Conservation (phyloP, 352 stramenopile species). For the Pythium plurisporium region DNA sequence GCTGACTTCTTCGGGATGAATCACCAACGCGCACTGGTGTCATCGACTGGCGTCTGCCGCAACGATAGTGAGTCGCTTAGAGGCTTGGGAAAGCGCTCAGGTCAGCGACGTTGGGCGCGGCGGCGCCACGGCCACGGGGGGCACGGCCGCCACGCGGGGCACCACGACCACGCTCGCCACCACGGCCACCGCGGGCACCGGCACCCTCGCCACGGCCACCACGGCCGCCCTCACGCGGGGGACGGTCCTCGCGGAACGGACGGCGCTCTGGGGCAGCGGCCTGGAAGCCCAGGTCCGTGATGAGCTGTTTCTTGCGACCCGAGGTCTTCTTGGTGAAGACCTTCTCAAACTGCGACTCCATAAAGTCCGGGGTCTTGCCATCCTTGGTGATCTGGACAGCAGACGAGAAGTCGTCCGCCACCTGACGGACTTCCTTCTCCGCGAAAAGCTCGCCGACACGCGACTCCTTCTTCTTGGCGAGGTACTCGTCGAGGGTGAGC, state of each 20-base stretch:
- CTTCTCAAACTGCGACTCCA: slow-evolving; percentile 88
- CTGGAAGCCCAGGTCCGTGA: slow-evolving; percentile 85
- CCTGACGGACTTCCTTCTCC: slow-evolving; percentile 75
- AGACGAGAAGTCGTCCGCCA: slow-evolving; percentile 88
- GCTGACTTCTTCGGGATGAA: slow-evolving; percentile 29
- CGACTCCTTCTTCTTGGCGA: slow-evolving; percentile 76
- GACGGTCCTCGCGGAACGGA: slow-evolving; percentile 51
- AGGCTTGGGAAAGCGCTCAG: slow-evolving; percentile 84
- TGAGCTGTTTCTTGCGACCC: slow-evolving; percentile 90
- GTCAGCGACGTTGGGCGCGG: slow-evolving; percentile 74
- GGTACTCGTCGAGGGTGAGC: slow-evolving; percentile 77
- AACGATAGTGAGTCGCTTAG: slow-evolving; percentile 39
- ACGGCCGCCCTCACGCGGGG: slow-evolving; percentile 34
- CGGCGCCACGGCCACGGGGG: slow-evolving; percentile 31
- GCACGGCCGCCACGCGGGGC: slow-evolving; percentile 22
- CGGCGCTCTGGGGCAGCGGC: slow-evolving; percentile 61
- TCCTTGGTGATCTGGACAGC: slow-evolving; percentile 77
- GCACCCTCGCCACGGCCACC: slow-evolving; percentile 36
- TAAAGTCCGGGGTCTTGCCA: slow-evolving; percentile 85
- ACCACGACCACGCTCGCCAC: slow-evolving; percentile 6
- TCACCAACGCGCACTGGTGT: slow-evolving; percentile 31
- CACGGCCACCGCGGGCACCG: slow-evolving; percentile 18
- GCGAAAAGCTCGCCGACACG: slow-evolving; percentile 76
- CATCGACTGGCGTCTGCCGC: slow-evolving; percentile 27
- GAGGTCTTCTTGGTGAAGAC: slow-evolving; percentile 95